A percentile compares a stretch with the other conserved stretches of the same genome.
Conservation (phyloP, 192 early-diverging fungal species). For the Entomortierella beljakovae region DNA sequence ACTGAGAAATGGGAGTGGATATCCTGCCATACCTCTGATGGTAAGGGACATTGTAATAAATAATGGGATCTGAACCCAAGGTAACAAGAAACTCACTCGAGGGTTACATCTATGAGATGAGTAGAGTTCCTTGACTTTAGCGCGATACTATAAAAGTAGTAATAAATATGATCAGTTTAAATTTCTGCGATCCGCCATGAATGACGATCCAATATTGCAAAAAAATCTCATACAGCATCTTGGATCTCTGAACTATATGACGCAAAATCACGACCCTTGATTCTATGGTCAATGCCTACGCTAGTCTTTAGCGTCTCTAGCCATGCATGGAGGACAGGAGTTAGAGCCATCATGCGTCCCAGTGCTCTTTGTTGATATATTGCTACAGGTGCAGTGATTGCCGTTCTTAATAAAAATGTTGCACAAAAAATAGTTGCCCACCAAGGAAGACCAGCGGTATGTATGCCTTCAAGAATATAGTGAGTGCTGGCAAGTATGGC, state of each 20-base stretch:
- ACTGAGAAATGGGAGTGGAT: constrained; percentile 64
- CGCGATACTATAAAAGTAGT: constrained; percentile 51
- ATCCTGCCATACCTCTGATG: constrained; percentile 72
- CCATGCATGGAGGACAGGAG: constrained; percentile 63
- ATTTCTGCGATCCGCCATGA: background rate
- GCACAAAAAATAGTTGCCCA: constrained; percentile 65
- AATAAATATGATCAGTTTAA: background rate
- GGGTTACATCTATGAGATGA: constrained; percentile 68
- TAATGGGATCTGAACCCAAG: constrained; percentile 82
- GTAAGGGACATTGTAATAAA: constrained; percentile 77
- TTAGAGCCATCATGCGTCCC: constrained; percentile 57
- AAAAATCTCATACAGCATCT: constrained; percentile 47
- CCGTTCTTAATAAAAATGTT: constrained; percentile 61
- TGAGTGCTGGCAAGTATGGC: constrained; percentile 57
- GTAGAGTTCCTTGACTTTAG: constrained; percentile 69
- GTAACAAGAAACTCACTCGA: constrained; percentile 69
- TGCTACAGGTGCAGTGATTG: constrained; percentile 66
- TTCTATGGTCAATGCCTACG: constrained; percentile 53
- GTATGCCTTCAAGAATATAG: constrained; percentile 57
- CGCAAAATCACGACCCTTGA: constrained; percentile 54
- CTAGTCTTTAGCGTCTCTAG: constrained; percentile 59
- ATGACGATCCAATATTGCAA: background rate
- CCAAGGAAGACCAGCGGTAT: constrained; percentile 61
- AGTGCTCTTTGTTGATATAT: constrained; percentile 68
- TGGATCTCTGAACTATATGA: constrained; percentile 59